phyloP scores from a whole-genome alignment of 2,329 filamentous ascomycete genomes.

The Epichloe coenophiala region DNA sequence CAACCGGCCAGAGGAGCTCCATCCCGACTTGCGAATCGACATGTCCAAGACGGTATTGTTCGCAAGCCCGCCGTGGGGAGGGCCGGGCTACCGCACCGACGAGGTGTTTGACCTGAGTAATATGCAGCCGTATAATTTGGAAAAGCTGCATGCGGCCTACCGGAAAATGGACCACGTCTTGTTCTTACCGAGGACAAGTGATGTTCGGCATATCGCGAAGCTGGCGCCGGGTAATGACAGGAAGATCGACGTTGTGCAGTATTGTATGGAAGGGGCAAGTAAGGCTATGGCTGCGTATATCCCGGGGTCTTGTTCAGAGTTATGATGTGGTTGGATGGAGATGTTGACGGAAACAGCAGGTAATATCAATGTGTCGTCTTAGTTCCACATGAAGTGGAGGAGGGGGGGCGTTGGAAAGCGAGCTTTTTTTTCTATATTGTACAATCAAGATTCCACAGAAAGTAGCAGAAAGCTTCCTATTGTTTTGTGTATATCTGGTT shows the following conservation, averaged over 20 bases:
- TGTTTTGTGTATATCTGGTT: too few species aligned
- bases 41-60: slow-evolving; percentile 33
- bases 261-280: slow-evolving; percentile 81
- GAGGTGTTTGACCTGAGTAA: slow-evolving; percentile 68
- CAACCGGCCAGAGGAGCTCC: slow-evolving; percentile 21
- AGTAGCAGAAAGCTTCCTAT: too few species aligned
- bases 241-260: slow-evolving; percentile 69
- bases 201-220: slow-evolving; percentile 63
- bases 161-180: slow-evolving; percentile 50
- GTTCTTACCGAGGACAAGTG: slow-evolving; percentile 75
- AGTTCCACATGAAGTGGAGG: not conserved
- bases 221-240: slow-evolving; percentile 29
- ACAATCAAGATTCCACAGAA: too few species aligned
- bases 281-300: slow-evolving; percentile 63
- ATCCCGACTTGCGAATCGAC: slow-evolving; percentile 28
- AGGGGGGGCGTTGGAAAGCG: too few species aligned
- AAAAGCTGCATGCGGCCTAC: slow-evolving; percentile 49
- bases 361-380: not conserved
- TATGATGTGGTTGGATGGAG: not conserved
- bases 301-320: slow-evolving; percentile 16
- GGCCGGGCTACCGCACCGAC: slow-evolving; percentile 41
- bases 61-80: slow-evolving; percentile 48
- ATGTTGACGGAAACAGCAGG: not conserved
- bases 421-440: too few species aligned
- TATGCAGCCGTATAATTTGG: slow-evolving; percentile 79